Percentiles rank a stretch among this genome's conserved stretches.
These are phyloP conservation scores for Debaryomyces sp. DNA, from an alignment of 1,139 yeast species.

Conservation along the genomic window DNA sequence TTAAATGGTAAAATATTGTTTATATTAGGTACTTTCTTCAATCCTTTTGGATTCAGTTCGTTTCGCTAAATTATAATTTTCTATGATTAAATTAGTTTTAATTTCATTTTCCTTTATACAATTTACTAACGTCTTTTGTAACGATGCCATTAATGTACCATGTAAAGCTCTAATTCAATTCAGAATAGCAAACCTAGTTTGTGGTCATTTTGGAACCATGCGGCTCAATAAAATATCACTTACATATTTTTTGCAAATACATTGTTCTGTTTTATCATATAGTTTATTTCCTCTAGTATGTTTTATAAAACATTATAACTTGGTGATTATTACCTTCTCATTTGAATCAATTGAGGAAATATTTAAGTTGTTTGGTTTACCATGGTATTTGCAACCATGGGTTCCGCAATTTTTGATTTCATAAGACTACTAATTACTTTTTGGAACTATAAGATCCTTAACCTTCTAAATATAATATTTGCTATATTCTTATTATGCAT, in stretches of 20 bases:
- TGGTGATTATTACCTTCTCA: not conserved
- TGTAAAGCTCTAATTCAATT: not conserved
- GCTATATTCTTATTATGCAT: conserved; percentile 7
- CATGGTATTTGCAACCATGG: conserved; percentile 6
- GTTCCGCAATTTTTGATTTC: conserved; percentile 6
- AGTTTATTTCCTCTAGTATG: not conserved
- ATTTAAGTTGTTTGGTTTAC: conserved; percentile 2
- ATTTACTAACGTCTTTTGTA: not conserved
- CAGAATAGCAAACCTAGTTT: not conserved
- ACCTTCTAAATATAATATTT: not conserved
- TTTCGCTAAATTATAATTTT: not conserved
- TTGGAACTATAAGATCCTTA: conserved; percentile 6
- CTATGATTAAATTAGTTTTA: not conserved
- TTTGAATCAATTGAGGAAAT: conserved; percentile 1
- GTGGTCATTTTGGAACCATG: conserved; percentile 2
- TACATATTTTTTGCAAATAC: conserved; percentile 1
- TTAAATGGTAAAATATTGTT: conserved; percentile 14
- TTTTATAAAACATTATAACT: not conserved
- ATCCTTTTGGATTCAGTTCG: not conserved
- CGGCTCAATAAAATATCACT: not conserved
- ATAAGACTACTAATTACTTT: conserved; percentile 7
- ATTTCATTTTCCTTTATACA: not conserved
- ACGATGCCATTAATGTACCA: not conserved
- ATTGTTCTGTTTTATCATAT: not conserved
- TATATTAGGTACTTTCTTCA: not conserved